Evolutionary conservation across 1,284 basidiomycete genomes (phyloP).

Genomic region (Lentinus polychrous): DNA sequence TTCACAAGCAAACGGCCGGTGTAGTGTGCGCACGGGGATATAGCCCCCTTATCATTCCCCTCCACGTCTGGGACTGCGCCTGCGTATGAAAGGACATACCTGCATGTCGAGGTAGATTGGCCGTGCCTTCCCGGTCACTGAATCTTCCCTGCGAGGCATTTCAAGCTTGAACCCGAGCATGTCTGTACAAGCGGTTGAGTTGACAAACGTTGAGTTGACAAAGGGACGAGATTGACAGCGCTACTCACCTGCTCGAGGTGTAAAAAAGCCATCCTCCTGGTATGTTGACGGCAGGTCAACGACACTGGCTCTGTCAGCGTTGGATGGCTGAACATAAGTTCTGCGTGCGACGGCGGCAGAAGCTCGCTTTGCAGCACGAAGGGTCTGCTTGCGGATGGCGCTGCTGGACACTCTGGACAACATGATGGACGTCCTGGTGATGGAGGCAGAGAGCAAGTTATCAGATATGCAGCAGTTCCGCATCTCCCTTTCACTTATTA

Average conservation of each 20-base stretch:
- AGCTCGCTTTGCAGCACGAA: conserved; percentile 15
- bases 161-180: conserved; percentile 89
- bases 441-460: conserved; percentile 18
- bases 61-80: not conserved
- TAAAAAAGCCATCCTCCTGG: conserved; percentile 61
- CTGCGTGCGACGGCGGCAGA: conserved; percentile 25
- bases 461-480: conserved; percentile 19
- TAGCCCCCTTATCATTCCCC: no score
- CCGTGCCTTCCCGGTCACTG: conserved; percentile 57
- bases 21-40: no score
- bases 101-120: conserved; percentile 97
- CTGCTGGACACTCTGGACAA: conserved; percentile 46
- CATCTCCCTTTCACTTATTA: no score
- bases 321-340: conserved; percentile 68
- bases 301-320: conserved; percentile 71
- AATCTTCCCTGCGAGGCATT: conserved; percentile 57
- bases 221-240: not conserved
- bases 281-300: conserved; percentile 71
- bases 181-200: conserved; percentile 36
- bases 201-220: not conserved
- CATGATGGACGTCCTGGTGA: conserved; percentile 46
- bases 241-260: conserved; percentile 61
- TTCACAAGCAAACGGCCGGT: no score
- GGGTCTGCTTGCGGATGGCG: conserved; percentile 29
- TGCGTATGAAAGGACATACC: conserved; percentile 35